phyloP scores from a whole-genome alignment of 768 basidiomycete genomes.

The Leccinum barrowsii region DNA sequence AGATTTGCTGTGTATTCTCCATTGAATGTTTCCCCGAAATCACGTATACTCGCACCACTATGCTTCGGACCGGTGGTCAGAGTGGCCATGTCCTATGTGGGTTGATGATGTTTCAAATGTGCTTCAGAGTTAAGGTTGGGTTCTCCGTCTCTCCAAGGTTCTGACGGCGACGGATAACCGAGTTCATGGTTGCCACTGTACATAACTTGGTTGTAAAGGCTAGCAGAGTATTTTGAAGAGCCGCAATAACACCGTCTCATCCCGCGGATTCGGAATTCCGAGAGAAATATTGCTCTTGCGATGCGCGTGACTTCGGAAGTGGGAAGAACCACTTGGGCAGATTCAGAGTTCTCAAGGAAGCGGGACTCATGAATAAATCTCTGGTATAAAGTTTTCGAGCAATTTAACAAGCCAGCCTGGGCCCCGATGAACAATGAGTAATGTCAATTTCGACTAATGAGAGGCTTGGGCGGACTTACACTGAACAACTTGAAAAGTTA shows the following conservation, averaged over 20 bases:
- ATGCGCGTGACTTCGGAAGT: neutral
- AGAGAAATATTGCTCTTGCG: neutral
- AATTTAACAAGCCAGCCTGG: neutral
- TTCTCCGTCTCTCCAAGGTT: neutral
- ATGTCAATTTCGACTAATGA: neutral
- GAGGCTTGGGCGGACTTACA: neutral
- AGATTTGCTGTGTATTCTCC: neutral
- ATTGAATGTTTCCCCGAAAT: neutral
- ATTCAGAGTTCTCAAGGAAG: slow-evolving; percentile 2
- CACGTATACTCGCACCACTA: neutral
- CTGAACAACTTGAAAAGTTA: neutral
- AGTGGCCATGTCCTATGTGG: neutral
- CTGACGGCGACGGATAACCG: neutral
- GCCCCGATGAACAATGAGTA: neutral
- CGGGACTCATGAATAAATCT: neutral
- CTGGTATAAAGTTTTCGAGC: neutral
- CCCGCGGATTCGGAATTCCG: slow-evolving; percentile 5
- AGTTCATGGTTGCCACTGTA: neutral
- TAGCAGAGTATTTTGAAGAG: neutral
- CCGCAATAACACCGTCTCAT: slow-evolving; percentile 8
- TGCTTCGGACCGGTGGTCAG: neutral
- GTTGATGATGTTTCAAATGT: neutral
- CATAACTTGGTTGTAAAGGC: neutral
- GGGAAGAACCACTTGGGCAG: neutral
- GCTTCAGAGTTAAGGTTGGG: neutral